Evolutionary conservation across 2,329 filamentous ascomycete species (phyloP).

Genomic region (Cytospora chrysosperma): DNA sequence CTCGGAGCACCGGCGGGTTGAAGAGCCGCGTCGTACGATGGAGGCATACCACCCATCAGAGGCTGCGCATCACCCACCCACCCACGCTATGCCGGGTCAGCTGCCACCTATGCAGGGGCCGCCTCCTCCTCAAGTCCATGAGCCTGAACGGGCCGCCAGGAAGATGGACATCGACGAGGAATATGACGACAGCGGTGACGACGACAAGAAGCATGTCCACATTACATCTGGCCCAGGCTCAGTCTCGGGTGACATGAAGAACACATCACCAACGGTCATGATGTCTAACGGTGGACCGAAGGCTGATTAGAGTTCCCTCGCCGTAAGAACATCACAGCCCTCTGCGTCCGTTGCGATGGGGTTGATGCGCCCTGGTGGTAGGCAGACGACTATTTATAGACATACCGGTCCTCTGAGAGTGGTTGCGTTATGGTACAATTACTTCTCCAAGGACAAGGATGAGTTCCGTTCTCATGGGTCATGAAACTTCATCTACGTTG

Average conservation of each 20-base stretch:
- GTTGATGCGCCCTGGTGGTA: background rate
- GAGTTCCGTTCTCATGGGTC: background rate
- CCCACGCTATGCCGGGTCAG: slow-evolving; percentile 57
- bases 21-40: slow-evolving; percentile 60
- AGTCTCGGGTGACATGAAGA: slow-evolving; percentile 53
- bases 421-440: background rate
- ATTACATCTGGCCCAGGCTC: slow-evolving; percentile 41
- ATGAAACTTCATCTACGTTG: background rate
- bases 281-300: slow-evolving; percentile 23
- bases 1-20: slow-evolving; percentile 66
- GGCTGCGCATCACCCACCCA: slow-evolving; percentile 79
- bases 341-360: background rate
- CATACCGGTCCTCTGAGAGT: background rate
- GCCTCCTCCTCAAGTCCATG: slow-evolving; percentile 52
- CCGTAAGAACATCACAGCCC: background rate
- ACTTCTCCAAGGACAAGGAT: background rate
- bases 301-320: slow-evolving; percentile 6
- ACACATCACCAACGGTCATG: slow-evolving; percentile 43
- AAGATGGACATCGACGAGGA: slow-evolving; percentile 98
- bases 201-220: slow-evolving; percentile 63
- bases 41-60: slow-evolving; percentile 86
- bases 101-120: slow-evolving; percentile 64
- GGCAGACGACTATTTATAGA: background rate
- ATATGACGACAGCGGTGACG: slow-evolving; percentile 92
- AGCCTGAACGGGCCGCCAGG: slow-evolving; percentile 78